Evolutionary conservation across 139 green algal genomes (phyloP).

Genomic region (Asterochloris sp.): DNA sequence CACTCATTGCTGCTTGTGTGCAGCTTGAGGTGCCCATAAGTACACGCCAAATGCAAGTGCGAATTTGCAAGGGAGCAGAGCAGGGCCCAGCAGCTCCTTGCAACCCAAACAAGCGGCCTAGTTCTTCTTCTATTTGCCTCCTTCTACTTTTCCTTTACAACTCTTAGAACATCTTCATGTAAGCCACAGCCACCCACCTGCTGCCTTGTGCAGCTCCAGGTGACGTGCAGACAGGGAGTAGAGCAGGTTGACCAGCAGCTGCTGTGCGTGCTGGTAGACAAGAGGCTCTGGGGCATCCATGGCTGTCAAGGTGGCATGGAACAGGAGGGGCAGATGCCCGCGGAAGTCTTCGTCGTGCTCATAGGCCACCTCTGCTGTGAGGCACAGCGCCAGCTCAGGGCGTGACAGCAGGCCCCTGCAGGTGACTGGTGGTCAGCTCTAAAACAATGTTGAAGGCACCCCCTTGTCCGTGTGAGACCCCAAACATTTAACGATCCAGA

Average conservation of each 20-base stretch:
- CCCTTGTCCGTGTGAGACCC: too few relatives aligned
- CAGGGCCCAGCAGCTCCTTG: too few relatives aligned
- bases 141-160: too few relatives aligned
- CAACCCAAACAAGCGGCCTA: too few relatives aligned
- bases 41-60: too few relatives aligned
- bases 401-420: conserved; percentile 42
- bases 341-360: conserved; percentile 88
- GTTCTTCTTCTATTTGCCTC: too few relatives aligned
- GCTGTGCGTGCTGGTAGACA: conserved; percentile 36
- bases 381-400: conserved; percentile 86
- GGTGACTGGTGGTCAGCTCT: background rate
- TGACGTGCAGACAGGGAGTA: conserved; percentile 56
- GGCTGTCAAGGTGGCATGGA: conserved; percentile 58
- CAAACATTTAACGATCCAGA: too few relatives aligned
- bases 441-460: too few relatives aligned
- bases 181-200: background rate
- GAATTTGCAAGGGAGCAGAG: too few relatives aligned
- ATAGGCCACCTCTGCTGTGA: conserved; percentile 84
- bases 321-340: conserved; percentile 74
- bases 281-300: conserved; percentile 30
- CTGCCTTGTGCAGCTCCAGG: conserved; percentile 28
- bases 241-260: conserved; percentile 81
- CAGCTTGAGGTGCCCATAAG: too few relatives aligned
- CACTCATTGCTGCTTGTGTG: background rate
- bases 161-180: too few relatives aligned